Evolutionary conservation across 106 monocot genomes (phyloP).

Genomic region (Acanthochlamys bracteata): DNA sequence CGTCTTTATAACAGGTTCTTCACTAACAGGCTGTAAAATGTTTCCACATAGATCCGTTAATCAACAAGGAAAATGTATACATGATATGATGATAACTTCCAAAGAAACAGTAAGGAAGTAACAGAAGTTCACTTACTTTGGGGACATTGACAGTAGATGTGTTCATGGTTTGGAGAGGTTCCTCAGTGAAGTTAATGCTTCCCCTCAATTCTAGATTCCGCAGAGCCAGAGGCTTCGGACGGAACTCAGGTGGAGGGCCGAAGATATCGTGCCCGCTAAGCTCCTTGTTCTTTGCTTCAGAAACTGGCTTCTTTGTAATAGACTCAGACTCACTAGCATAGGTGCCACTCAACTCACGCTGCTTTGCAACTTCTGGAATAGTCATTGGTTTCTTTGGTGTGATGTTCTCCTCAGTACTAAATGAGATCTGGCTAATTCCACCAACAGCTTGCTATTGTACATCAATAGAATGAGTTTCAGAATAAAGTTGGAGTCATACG

Average conservation of each 20-base stretch:
- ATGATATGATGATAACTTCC: background rate
- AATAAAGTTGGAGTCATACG: background rate
- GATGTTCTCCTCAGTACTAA: constrained; percentile 38
- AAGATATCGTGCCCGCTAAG: constrained; percentile 54
- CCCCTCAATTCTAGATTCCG: constrained; percentile 20
- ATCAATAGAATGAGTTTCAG: constrained; percentile 1
- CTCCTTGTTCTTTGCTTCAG: constrained; percentile 43
- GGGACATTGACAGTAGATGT: constrained; percentile 18
- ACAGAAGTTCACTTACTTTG: constrained; percentile 13
- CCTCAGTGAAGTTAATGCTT: constrained; percentile 6
- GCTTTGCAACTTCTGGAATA: constrained; percentile 46
- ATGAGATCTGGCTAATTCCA: constrained; percentile 48
- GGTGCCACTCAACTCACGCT: constrained; percentile 42
- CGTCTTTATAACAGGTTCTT: constrained; percentile 23
- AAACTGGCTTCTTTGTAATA: constrained; percentile 25
- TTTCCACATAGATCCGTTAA: background rate
- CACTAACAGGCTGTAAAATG: background rate
- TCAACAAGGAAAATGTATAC: too few relatives aligned
- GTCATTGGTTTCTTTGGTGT: constrained; percentile 42
- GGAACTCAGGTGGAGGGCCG: constrained; percentile 46
- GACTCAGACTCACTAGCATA: constrained; percentile 29
- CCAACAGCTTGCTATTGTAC: constrained; percentile 25
- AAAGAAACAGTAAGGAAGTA: background rate
- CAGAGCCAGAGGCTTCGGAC: constrained; percentile 10
- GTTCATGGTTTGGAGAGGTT: constrained; percentile 4